Percentiles rank a stretch among this genome's conserved stretches.
Evolutionary conservation across 495 filamentous ascomycete genomes (phyloP).

Genomic region (Margaritispora aquatica): DNA sequence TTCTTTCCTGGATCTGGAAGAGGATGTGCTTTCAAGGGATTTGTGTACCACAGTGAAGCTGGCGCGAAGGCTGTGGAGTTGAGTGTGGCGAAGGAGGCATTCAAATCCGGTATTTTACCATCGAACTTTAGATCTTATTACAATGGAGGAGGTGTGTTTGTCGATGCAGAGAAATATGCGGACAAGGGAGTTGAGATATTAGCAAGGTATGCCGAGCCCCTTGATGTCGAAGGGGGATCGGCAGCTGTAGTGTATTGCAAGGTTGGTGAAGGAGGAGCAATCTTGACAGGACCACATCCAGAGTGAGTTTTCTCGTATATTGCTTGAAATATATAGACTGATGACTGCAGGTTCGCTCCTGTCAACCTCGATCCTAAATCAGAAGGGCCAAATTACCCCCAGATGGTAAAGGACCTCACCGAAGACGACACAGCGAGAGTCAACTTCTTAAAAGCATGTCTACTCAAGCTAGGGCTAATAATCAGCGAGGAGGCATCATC

Average conservation of each 20-base stretch:
- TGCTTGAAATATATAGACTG: neutral
- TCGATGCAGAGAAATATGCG: slow-evolving; percentile 59
- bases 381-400: slow-evolving; percentile 56
- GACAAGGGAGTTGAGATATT: slow-evolving; percentile 70
- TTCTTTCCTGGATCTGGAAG: slow-evolving; percentile 87
- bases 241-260: slow-evolving; percentile 87
- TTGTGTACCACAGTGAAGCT: slow-evolving; percentile 83
- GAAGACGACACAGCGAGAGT: slow-evolving; percentile 64
- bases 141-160: slow-evolving; percentile 95
- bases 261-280: slow-evolving; percentile 72
- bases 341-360: slow-evolving; percentile 65
- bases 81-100: slow-evolving; percentile 53
- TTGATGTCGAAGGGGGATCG: slow-evolving; percentile 62
- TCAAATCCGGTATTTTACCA: slow-evolving; percentile 38
- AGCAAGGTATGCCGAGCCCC: slow-evolving; percentile 67
- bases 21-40: slow-evolving; percentile 83
- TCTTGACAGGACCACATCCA: slow-evolving; percentile 87
- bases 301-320: slow-evolving; percentile 54
- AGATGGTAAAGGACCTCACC: slow-evolving; percentile 61
- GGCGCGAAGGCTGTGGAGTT: slow-evolving; percentile 72
- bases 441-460: slow-evolving; percentile 74
- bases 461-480: slow-evolving; percentile 76
- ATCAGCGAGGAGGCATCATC: slow-evolving; percentile 62
- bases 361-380: slow-evolving; percentile 63
- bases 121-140: slow-evolving; percentile 73